Conservation (phyloP, 768 basidiomycete species). For the Xerocomus brunneocitrinus region DNA sequence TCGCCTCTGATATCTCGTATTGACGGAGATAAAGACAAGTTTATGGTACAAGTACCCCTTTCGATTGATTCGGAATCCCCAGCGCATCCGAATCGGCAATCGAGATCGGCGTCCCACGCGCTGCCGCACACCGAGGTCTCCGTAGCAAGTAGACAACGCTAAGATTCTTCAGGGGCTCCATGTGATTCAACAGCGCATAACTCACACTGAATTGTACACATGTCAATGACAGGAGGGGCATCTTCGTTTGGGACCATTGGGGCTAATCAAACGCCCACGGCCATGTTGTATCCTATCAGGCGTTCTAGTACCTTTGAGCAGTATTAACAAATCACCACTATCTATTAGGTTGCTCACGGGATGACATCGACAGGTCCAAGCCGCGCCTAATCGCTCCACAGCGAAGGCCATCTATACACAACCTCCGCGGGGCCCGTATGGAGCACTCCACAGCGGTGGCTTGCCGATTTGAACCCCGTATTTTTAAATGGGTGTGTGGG, state of each 20-base stretch:
- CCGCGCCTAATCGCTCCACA: neutral
- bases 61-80: slow-evolving; percentile 9
- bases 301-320: neutral
- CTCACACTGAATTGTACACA: slow-evolving; percentile 2
- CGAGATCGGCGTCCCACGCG: slow-evolving; percentile 20
- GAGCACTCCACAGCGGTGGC: neutral
- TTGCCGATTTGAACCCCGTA: neutral
- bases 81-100: slow-evolving; percentile 3
- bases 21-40: slow-evolving; percentile 10
- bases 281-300: neutral
- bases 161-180: neutral
- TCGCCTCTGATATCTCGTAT: slow-evolving; percentile 17
- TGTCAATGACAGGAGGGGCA: neutral
- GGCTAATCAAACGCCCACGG: neutral
- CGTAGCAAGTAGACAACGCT: neutral
- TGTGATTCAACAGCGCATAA: neutral
- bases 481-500: neutral
- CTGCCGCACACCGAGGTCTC: slow-evolving; percentile 12
- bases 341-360: neutral
- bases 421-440: neutral
- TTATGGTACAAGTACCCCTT: slow-evolving; percentile 2
- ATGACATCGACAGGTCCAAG: neutral
- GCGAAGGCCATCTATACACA: neutral
- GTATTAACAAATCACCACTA: neutral
- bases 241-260: slow-evolving; percentile 9